Base-by-base conservation (phyloP, 2,329 filamentous ascomycete genomes). In the Cryoendolithus antarcticus region DNA sequence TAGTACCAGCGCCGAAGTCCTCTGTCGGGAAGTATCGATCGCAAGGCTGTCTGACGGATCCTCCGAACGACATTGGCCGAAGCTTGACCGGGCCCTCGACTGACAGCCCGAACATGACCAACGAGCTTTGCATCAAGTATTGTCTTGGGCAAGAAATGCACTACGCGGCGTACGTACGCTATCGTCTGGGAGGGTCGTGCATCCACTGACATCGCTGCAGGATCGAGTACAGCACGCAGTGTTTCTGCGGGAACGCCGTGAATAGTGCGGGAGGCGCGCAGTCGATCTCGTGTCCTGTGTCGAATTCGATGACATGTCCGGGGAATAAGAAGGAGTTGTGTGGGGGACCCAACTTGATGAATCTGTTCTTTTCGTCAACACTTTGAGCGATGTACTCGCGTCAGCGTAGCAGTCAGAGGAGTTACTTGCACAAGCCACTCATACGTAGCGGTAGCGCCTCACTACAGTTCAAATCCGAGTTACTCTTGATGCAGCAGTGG, bases 311-410 rank as follows among this genome's bases (percentile, higher is more conserved):
- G 50, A 30, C 40, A 6, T 59, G 56, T 33, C 38, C 44, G 6
- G 56, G 56, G 1, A 50, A 57, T 38, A 24, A 33, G 33, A 39
- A 44, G 30, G 41, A 56, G 44, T 55, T 44, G 39, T 58, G 56
- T 46, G 56, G 56, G 31, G 55, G 47, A 9, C 33, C 40, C 4
- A 47, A 42, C 11, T 45, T 58, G 42, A 46, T 59, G 48, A 56
- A 48, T 29, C 38, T 58, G 24, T 59, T 56, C 37, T 56, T 55
- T 41, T 54, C 55, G 31, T 37, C 44, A 4, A 43, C 44, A 6
- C 24, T 53, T 28, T 52, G 71, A 41, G 28, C 9, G 31, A 35
- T 27, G 24, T 27, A 27, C 7, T 27, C 24, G 7, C 5, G 7
- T 27, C 6, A 8, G 24, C 24, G 24, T 27, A 6, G 6, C 24